Evolutionary conservation across 2,329 filamentous ascomycete species (phyloP).

Genomic region (Reticulascus tulasneorum): DNA sequence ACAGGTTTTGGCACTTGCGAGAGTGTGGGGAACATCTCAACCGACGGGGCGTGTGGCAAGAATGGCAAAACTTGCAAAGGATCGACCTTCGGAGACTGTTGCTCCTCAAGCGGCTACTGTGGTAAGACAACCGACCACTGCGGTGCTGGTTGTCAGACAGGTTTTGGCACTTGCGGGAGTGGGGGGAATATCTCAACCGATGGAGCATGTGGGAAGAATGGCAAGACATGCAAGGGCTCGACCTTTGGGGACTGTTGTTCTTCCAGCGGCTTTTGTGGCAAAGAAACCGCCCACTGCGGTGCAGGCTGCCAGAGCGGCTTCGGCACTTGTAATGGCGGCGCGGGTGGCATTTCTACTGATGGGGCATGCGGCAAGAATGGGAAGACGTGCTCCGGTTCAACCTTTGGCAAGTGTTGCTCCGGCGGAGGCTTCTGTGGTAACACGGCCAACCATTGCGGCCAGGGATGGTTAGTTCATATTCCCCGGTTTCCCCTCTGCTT

Average conservation of each 20-base stretch:
- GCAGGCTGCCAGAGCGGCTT: slow-evolving; percentile 1
- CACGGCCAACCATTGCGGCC: not conserved
- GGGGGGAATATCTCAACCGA: not conserved
- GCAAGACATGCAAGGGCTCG: slow-evolving; percentile 1
- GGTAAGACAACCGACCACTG: not conserved
- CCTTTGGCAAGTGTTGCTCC: not conserved
- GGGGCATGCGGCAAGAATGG: slow-evolving; percentile 2
- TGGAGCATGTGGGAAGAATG: slow-evolving; percentile 2
- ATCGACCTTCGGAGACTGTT: not conserved
- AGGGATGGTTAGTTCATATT: not conserved
- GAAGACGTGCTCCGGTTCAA: slow-evolving; percentile 3
- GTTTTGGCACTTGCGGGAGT: not conserved
- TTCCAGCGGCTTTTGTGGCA: not conserved
- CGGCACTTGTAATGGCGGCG: not conserved
- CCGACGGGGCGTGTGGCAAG: slow-evolving; percentile 2
- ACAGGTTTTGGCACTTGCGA: not conserved
- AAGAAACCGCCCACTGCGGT: not conserved
- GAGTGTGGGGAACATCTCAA: not conserved
- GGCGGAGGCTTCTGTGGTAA: slow-evolving; percentile 1
- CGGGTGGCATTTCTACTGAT: not conserved
- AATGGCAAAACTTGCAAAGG: slow-evolving; percentile 2
- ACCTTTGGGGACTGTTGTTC: not conserved
- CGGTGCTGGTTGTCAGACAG: slow-evolving; percentile 1
- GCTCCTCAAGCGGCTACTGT: not conserved
- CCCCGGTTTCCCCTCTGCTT: too few relatives aligned